Conservation (phyloP, 345 rosid genomes). For the Melastoma malabathricum region DNA sequence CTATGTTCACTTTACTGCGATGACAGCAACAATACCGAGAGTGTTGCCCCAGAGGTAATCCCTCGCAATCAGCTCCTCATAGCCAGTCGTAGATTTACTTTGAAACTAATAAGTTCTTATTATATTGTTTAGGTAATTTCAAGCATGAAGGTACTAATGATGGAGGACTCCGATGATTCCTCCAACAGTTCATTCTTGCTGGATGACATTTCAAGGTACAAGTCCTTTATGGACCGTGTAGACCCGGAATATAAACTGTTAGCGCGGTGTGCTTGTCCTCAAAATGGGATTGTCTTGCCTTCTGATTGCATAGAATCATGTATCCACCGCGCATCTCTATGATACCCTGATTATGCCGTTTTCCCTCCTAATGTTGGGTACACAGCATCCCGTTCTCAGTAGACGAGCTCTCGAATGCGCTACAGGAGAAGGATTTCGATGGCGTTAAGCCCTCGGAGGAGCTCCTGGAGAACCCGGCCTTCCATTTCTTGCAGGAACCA, state of each 20-base stretch:
- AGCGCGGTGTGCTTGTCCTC: no score
- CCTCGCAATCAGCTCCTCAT: neutral
- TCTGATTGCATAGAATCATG: neutral
- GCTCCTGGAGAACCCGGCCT: constrained; percentile 66
- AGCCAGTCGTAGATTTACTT: constrained; percentile 4
- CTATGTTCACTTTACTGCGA: constrained; percentile 96
- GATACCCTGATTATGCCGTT: neutral
- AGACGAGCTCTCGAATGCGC: constrained; percentile 65
- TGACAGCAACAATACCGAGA: constrained; percentile 90
- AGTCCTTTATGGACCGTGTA: constrained; percentile 5
- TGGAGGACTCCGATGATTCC: constrained; percentile 84
- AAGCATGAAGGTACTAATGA: constrained; percentile 96
- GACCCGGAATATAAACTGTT: neutral
- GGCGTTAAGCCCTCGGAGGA: constrained; percentile 70
- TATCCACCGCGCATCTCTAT: neutral
- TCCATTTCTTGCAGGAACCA: constrained; percentile 46
- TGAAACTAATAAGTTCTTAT: neutral
- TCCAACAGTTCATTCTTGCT: constrained; percentile 78
- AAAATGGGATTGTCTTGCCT: neutral
- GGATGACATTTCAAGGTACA: constrained; percentile 88
- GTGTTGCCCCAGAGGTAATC: constrained; percentile 79
- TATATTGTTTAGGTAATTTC: constrained; percentile 56
- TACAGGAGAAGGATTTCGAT: constrained; percentile 79
- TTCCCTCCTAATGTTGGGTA: neutral
- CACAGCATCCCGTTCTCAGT: constrained; percentile 93